phyloP scores from a whole-genome alignment of 2,329 filamentous ascomycete genomes.

The Ceratocystis variospora region DNA sequence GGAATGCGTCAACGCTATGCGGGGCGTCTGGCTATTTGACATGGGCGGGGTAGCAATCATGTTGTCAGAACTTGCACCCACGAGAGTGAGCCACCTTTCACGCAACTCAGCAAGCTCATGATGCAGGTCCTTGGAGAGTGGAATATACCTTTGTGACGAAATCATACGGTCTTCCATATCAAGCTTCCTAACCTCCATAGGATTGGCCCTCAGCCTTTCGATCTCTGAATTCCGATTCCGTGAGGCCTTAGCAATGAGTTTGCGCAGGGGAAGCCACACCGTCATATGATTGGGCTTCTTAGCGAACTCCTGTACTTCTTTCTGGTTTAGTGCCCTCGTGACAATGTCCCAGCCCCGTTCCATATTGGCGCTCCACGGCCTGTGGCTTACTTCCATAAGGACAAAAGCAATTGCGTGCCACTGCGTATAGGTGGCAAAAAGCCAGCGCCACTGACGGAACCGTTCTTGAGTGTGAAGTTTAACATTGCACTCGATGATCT shows the following conservation, averaged over 20 bases:
- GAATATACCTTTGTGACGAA: conserved; percentile 34
- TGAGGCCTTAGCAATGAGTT: conserved; percentile 39
- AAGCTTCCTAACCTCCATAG: conserved; percentile 35
- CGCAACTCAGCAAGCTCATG: conserved; percentile 33
- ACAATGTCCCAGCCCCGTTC: conserved; percentile 39
- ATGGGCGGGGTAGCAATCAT: not conserved
- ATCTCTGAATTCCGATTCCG: conserved; percentile 40
- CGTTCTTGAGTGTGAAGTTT: conserved; percentile 47
- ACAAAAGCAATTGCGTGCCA: conserved; percentile 40
- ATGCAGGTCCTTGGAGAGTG: conserved; percentile 33
- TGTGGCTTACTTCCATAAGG: conserved; percentile 33
- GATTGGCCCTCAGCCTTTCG: conserved; percentile 34
- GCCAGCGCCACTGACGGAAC: conserved; percentile 35
- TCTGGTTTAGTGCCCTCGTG: conserved; percentile 28
- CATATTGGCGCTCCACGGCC: conserved; percentile 36
- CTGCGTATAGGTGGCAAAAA: conserved; percentile 38
- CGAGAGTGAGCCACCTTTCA: conserved; percentile 39
- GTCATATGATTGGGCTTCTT: conserved; percentile 34
- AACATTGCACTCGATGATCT: conserved; percentile 57
- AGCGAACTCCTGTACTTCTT: conserved; percentile 31
- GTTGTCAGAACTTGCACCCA: conserved; percentile 24
- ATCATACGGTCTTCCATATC: conserved; percentile 37
- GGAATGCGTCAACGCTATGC: not conserved
- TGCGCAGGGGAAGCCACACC: conserved; percentile 41
- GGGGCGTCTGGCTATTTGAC: not conserved